Evolutionary conservation across 306 rosid species (phyloP).

Genomic region (Hippophae rhamnoides): DNA sequence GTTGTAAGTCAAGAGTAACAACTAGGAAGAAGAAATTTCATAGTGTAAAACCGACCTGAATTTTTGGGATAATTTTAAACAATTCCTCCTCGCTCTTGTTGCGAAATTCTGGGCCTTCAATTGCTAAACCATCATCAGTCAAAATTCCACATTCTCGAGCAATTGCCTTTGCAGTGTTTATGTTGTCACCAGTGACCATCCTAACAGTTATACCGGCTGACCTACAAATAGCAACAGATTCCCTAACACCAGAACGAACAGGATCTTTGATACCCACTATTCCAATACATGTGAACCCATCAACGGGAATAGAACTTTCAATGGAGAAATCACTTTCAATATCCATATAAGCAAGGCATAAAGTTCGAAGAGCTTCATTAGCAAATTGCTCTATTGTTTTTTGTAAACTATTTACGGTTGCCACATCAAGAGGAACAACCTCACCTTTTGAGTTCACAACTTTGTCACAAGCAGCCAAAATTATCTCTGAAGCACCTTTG

Average conservation of each 20-base stretch:
- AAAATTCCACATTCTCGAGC: slow-evolving; percentile 96
- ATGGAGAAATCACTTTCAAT: slow-evolving; percentile 37
- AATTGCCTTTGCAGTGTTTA: slow-evolving; percentile 93
- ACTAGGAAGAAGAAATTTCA: slow-evolving; percentile 11
- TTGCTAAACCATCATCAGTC: slow-evolving; percentile 71
- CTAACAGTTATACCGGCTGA: slow-evolving; percentile 86
- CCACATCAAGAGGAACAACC: slow-evolving; percentile 52
- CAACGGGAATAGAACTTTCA: slow-evolving; percentile 42
- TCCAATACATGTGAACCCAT: slow-evolving; percentile 79
- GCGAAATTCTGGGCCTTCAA: slow-evolving; percentile 92
- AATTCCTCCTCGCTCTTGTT: slow-evolving; percentile 65
- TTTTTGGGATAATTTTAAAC: slow-evolving; percentile 54
- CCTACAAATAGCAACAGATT: slow-evolving; percentile 87
- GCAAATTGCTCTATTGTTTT: slow-evolving; percentile 70
- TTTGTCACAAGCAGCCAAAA: slow-evolving; percentile 70
- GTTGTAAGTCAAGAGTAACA: background rate
- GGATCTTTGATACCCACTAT: slow-evolving; percentile 98
- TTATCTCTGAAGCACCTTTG: slow-evolving; percentile 93
- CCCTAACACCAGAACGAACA: slow-evolving; percentile 88
- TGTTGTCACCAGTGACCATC: slow-evolving; percentile 98
- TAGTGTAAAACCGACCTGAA: slow-evolving; percentile 48
- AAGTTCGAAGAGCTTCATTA: slow-evolving; percentile 81
- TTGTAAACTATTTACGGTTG: slow-evolving; percentile 37
- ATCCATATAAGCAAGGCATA: slow-evolving; percentile 86
- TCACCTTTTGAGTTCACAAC: slow-evolving; percentile 48